Evolutionary conservation across 1,139 yeast species (phyloP).

Genomic region (Taiozyma sp.): DNA sequence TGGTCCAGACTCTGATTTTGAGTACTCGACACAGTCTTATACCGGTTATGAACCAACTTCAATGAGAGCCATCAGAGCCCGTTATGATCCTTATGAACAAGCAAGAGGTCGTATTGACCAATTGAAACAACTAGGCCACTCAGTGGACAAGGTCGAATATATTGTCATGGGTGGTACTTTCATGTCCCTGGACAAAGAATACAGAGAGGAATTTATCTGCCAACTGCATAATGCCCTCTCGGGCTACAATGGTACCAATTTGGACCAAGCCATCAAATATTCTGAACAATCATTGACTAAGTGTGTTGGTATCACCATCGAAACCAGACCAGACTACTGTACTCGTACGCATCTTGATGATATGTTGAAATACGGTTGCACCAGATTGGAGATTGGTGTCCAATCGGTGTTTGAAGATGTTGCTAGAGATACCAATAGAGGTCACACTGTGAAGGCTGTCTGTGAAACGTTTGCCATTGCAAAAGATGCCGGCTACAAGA

Average conservation of each 20-base stretch:
- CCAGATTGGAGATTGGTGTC: slow-evolving; percentile 95
- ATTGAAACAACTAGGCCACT: slow-evolving; percentile 89
- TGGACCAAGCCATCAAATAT: slow-evolving; percentile 86
- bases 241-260: slow-evolving; percentile 83
- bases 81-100: slow-evolving; percentile 98
- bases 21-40: slow-evolving; percentile 95
- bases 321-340: slow-evolving; percentile 98
- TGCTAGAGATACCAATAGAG: slow-evolving; percentile 97
- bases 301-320: slow-evolving; percentile 98
- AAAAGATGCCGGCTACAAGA: slow-evolving; percentile 97
- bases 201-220: slow-evolving; percentile 84
- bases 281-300: slow-evolving; percentile 95
- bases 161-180: slow-evolving; percentile 99
- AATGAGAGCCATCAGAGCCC: slow-evolving; percentile 96
- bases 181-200: slow-evolving; percentile 88
- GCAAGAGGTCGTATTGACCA: slow-evolving; percentile 98
- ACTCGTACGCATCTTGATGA: slow-evolving; percentile 93
- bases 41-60: slow-evolving; percentile 99
- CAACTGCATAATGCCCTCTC: slow-evolving; percentile 92
- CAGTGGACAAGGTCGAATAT: slow-evolving; percentile 95
- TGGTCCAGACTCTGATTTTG: slow-evolving; percentile 98
- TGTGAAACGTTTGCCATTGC: slow-evolving; percentile 95
- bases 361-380: slow-evolving; percentile 95
- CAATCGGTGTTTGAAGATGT: slow-evolving; percentile 98
- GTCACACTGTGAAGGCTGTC: slow-evolving; percentile 95